Conservation (phyloP, 176 grass and related monocot genomes). For the Eragrostis nindensis region DNA sequence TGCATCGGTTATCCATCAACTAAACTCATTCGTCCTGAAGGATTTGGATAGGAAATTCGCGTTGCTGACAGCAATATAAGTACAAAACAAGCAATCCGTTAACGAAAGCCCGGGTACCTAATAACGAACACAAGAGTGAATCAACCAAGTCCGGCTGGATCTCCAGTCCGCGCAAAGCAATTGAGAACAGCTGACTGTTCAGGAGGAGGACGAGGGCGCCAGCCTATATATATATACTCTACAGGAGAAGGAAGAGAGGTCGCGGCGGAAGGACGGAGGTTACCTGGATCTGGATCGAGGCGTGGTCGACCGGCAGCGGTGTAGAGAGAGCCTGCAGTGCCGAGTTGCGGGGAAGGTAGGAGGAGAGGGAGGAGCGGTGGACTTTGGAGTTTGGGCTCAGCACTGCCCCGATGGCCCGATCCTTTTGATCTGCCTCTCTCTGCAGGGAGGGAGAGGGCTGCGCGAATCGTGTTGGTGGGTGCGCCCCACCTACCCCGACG, state of each 20-base stretch:
- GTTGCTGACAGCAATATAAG: neutral
- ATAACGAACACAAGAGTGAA: neutral
- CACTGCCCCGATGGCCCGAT: neutral
- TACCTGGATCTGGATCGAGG: constrained; percentile 39
- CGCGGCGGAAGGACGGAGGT: neutral
- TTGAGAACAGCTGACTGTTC: neutral
- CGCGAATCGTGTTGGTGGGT: neutral
- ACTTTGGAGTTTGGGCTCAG: neutral
- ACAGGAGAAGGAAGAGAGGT: neutral
- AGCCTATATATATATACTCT: too few species aligned
- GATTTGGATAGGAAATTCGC: neutral
- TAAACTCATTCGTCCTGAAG: neutral
- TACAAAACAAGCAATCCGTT: neutral
- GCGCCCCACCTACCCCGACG: constrained; percentile 3
- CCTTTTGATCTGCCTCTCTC: neutral
- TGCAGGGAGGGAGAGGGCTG: neutral
- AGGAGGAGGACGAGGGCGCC: neutral
- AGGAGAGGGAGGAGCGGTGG: neutral
- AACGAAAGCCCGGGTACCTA: neutral
- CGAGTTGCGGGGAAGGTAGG: neutral
- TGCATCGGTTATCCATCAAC: neutral
- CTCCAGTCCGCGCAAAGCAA: neutral
- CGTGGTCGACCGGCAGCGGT: neutral
- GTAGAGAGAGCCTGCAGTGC: neutral
- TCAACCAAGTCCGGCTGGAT: neutral